Percentiles rank a stretch among this genome's conserved stretches.
These are phyloP conservation scores for Saitozyma podzolica DNA, from an alignment of 768 basidiomycete species.

Conservation along the genomic window DNA sequence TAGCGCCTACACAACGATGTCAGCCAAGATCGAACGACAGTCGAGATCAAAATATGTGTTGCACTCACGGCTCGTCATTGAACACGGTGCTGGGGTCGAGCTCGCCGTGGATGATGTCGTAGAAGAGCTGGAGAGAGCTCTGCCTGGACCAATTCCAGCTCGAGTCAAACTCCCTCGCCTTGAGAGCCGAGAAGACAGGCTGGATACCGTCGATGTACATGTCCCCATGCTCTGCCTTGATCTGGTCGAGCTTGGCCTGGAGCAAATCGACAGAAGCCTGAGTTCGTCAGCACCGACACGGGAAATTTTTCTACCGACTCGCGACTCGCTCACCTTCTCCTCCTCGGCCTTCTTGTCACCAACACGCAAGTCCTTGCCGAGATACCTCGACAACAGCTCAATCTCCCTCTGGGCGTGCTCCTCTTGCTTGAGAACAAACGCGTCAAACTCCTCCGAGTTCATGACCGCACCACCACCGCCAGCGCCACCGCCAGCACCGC, in stretches of 20 bases:
- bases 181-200: slow-evolving; percentile 88
- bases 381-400: slow-evolving; percentile 95
- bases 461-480: slow-evolving; percentile 74
- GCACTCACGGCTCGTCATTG: slow-evolving; percentile 38
- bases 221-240: slow-evolving; percentile 89
- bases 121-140: slow-evolving; percentile 93
- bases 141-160: slow-evolving; percentile 99
- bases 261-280: slow-evolving; percentile 56
- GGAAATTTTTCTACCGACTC: neutral
- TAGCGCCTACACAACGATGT: no score
- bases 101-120: slow-evolving; percentile 91
- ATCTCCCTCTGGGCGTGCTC: slow-evolving; percentile 89
- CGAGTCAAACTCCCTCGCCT: slow-evolving; percentile 97
- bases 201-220: slow-evolving; percentile 90
- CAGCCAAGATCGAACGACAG: no score
- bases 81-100: slow-evolving; percentile 44
- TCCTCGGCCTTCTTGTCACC: slow-evolving; percentile 86
- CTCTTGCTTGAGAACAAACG: slow-evolving; percentile 91
- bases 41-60: no score
- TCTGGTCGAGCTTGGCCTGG: slow-evolving; percentile 83
- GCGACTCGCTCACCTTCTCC: slow-evolving; percentile 69
- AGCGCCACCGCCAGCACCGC: slow-evolving; percentile 62
- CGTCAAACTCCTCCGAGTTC: slow-evolving; percentile 97
- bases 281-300: slow-evolving; percentile 8
- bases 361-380: slow-evolving; percentile 86